Evolutionary conservation across 768 basidiomycete genomes (phyloP).

Genomic region (Phanerochaete carnosa): DNA sequence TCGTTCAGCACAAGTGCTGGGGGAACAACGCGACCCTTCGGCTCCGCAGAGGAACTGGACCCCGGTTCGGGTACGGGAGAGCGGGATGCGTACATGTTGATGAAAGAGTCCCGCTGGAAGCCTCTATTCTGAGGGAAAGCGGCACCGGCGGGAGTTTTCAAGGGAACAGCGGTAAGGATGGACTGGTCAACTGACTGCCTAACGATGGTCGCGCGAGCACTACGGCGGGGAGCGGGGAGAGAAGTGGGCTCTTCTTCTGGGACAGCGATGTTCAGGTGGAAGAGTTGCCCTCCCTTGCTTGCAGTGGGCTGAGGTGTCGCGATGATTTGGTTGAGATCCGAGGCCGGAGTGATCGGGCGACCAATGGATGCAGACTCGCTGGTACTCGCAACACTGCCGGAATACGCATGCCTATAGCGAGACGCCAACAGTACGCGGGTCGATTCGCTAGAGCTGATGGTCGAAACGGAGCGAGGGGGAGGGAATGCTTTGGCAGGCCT

Average conservation of each 20-base stretch:
- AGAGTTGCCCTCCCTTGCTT: constrained; percentile 10
- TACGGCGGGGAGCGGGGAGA: constrained; percentile 19
- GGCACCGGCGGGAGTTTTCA: constrained; percentile 16
- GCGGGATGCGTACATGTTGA: constrained; percentile 27
- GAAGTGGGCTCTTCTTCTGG: neutral
- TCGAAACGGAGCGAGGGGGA: constrained; percentile 6
- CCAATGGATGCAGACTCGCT: constrained; percentile 5
- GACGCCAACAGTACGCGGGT: constrained; percentile 15
- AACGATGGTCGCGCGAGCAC: constrained; percentile 17
- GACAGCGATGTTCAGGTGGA: constrained; percentile 5
- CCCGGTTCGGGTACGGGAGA: constrained; percentile 2
- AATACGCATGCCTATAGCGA: constrained; percentile 4
- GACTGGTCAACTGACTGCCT: constrained; percentile 13
- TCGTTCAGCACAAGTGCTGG: constrained; percentile 12
- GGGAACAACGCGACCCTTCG: constrained; percentile 16
- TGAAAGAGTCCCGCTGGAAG: constrained; percentile 20
- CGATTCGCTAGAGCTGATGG: constrained; percentile 14
- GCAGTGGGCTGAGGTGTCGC: constrained; percentile 14
- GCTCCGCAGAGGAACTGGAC: neutral
- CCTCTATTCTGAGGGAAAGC: constrained; percentile 5
- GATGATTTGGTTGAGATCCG: constrained; percentile 20
- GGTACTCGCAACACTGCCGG: constrained; percentile 3
- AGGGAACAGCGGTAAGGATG: constrained; percentile 15
- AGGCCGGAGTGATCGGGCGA: constrained; percentile 18
- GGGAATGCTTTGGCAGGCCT: constrained; percentile 15